Evolutionary conservation across 2,329 filamentous ascomycete species (phyloP), one percentile per base, ranked within the genome.

Genomic region (Neoarthrinium moseri): DNA sequence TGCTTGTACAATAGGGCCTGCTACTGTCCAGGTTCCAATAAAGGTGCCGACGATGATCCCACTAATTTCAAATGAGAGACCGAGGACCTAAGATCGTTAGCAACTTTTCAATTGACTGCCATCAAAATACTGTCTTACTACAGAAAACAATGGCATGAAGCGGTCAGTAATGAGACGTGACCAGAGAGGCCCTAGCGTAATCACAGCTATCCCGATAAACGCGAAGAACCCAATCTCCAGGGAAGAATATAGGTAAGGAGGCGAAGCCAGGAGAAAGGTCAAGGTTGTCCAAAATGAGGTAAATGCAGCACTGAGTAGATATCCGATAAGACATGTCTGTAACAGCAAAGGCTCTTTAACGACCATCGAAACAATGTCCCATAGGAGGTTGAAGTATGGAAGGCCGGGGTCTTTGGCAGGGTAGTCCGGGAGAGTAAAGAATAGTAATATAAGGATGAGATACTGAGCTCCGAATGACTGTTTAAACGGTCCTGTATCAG

Each of bases 151-250:
- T 1, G 88, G 85, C 0, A 84, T 77, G 56, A 86, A 85, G 45
- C 74, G 74, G 56, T 92, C 87, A 10, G 86, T 89, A 43, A 94
- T 74, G 10, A 79, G 65, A 15, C 83, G 78, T 0, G 85, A 86
- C 61, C 87, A 91, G 12, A 90, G 50, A 0, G 89, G 89, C 0
- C 81, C 84, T 7, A 83, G 65, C 17, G 80, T 60, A 64, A 94
- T 88, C 10, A 82, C 80, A 0, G 74, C 80, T 11, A 94, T 80
- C 1, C 87, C 89, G 42, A 91, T 87, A 4, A 95, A 70, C 0
- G 87, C 86, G 61, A 94, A 94, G 4, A 94, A 72, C 0, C 89
- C 88, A 40, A 94, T 91, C 4, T 77, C 73, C 0, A 89, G 62
- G 0, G 86, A 81, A 1, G 74, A 68, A 60, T 87, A 91, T 44